Evolutionary conservation across 805 yeast species (phyloP), one percentile per base, ranked within the genome.

Genomic region (Huiozyma naganishii): DNA sequence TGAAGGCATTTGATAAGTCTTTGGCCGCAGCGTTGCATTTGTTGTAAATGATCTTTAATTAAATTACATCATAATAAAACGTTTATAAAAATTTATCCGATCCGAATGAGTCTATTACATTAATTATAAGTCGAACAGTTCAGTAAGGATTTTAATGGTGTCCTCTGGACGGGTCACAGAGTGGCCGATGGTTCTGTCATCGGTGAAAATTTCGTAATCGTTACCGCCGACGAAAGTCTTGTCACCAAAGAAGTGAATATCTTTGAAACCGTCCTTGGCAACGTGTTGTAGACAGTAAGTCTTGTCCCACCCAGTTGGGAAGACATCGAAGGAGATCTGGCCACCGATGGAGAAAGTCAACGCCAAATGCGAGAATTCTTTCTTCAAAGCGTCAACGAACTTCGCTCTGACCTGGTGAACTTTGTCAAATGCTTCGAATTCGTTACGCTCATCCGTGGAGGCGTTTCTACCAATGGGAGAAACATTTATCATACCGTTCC

Each of bases 251-350:
- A 92, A 92, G 73, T 92, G 97, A 59, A 92, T 87, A 57, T 78
- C 75, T 60, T 79, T 74, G 72, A 89, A 92, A 52, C 83, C 79
- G 69, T 90, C 96, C 48, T 73, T 67, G 59, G 70, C 86, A 57
- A 92, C 89, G 69, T 90, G 98, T 69, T 83, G 88, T 64, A 92
- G 77, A 69, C 95, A 86, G 74, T 90, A 92, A 49, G 99, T 92
- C 79, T 92, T 92, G 71, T 92, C 99, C 99, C 99, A 92, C 62
- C 99, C 98, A 51, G 96, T 86, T 73, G 99, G 99, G 90, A 92
- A 92, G 52, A 92, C 97, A 62, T 92, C 99, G 60, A 92, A 92
- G 32, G 97, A 90, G 66, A 92, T 92, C 76, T 92, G 97, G 57
- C 99, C 99, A 68, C 99, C 99, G 53, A 92, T 92, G 47, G 98